These are phyloP conservation scores for Epichloe uncinata DNA, from an alignment of 2,329 filamentous ascomycete species.

Conservation along the genomic window DNA sequence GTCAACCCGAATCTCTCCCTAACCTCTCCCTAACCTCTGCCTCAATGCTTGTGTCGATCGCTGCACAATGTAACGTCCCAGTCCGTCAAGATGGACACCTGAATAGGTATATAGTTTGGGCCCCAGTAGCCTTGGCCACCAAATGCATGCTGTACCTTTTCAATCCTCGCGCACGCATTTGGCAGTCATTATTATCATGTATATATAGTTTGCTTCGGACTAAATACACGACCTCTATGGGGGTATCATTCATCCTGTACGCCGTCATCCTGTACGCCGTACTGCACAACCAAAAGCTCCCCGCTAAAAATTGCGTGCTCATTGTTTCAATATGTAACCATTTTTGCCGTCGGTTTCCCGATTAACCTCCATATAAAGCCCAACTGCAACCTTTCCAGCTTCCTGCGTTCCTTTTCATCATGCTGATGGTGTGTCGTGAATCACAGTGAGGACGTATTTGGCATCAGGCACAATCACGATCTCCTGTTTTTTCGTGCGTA, in stretches of 20 bases:
- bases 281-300: background rate
- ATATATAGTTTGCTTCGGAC: background rate
- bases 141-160: no score
- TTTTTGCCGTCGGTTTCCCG: background rate
- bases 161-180: background rate
- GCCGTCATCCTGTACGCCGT: conserved; percentile 6
- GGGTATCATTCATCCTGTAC: conserved; percentile 7
- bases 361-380: background rate
- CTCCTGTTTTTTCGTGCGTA: conserved; percentile 77
- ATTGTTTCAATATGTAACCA: background rate
- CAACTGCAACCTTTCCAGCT: background rate
- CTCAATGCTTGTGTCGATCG: no score
- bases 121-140: no score
- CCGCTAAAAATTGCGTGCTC: background rate
- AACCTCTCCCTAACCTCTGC: no score
- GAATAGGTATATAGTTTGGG: no score
- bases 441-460: conserved; percentile 66
- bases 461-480: conserved; percentile 70
- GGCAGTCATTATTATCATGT: background rate
- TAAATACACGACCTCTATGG: background rate
- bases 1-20: no score
- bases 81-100: no score
- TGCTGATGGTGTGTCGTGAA: conserved; percentile 67
- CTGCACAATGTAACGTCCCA: no score
- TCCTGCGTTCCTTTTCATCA: conserved; percentile 19